Percentiles rank a stretch among this genome's conserved stretches.
phyloP scores from a whole-genome alignment of 352 stramenopile species.

The Elongisporangium senticosum region DNA sequence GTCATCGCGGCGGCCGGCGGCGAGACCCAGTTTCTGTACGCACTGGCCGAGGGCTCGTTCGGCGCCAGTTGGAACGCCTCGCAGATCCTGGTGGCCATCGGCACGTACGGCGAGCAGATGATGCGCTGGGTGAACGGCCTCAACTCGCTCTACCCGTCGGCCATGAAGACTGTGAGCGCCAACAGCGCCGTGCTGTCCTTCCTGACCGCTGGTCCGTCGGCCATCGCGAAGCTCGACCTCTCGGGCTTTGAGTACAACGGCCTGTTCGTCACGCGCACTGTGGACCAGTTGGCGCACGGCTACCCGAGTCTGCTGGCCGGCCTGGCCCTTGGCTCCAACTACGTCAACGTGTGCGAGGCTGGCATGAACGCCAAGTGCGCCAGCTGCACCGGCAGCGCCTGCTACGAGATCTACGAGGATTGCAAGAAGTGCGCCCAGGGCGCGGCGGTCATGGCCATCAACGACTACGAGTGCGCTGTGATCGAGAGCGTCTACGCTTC shows the following conservation, averaged over 20 bases:
- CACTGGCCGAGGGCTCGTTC: constrained; percentile 10
- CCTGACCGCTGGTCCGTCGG: constrained; percentile 19
- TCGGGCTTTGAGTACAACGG: constrained; percentile 50
- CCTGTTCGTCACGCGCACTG: constrained; percentile 39
- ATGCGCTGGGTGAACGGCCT: constrained; percentile 38
- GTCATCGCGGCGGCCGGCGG: constrained; percentile 20
- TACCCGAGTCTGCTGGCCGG: constrained; percentile 50
- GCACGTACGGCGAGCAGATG: constrained; percentile 10
- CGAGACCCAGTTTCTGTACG: constrained; percentile 16
- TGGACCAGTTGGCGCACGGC: constrained; percentile 44
- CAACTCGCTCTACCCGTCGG: constrained; percentile 46
- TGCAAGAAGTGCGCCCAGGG: constrained; percentile 43
- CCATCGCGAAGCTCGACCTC: constrained; percentile 32
- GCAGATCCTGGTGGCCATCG: constrained; percentile 1
- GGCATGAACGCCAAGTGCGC: constrained; percentile 40
- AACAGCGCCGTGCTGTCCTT: constrained; percentile 33
- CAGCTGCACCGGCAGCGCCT: constrained; percentile 28
- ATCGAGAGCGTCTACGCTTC: constrained; percentile 37
- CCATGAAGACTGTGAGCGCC: constrained; percentile 31
- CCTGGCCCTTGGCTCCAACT: constrained; percentile 41
- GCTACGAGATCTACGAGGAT: constrained; percentile 26
- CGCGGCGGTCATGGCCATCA: constrained; percentile 32
- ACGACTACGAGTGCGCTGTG: constrained; percentile 32
- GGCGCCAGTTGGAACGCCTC: not conserved
- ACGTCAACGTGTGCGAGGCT: constrained; percentile 27